phyloP scores from a whole-genome alignment of 2,329 filamentous ascomycete genomes.

The Pestalotiopsis sp. region DNA sequence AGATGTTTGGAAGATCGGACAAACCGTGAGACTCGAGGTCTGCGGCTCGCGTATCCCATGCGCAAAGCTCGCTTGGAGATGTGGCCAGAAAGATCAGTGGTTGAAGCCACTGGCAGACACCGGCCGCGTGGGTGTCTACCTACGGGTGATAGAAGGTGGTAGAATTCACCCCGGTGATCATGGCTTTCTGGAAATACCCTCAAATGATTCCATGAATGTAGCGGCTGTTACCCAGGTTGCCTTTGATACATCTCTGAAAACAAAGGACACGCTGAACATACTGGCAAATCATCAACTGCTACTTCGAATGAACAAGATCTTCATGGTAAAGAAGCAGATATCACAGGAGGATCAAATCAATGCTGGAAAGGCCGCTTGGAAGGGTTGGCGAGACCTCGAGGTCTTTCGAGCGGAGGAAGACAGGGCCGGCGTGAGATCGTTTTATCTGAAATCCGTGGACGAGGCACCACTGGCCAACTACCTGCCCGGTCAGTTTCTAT shows the following conservation, averaged over 20 bases:
- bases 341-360: constrained; percentile 21
- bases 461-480: constrained; percentile 23
- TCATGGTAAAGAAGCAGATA: constrained; percentile 18
- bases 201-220: constrained; percentile 19
- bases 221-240: constrained; percentile 23
- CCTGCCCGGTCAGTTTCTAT: constrained; percentile 27
- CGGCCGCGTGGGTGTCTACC: constrained; percentile 24
- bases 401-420: constrained; percentile 22
- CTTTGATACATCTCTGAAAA: constrained; percentile 26
- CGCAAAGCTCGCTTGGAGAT: constrained; percentile 27
- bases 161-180: constrained; percentile 24
- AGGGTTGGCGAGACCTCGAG: constrained; percentile 23
- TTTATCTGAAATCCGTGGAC: constrained; percentile 20
- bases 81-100: constrained; percentile 27
- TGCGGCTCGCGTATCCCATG: constrained; percentile 27
- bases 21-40: constrained; percentile 23
- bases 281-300: constrained; percentile 25
- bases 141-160: constrained; percentile 23
- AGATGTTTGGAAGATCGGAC: constrained; percentile 26
- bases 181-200: constrained; percentile 19
- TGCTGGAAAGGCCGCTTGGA: constrained; percentile 24
- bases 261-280: constrained; percentile 24
- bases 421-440: constrained; percentile 25
- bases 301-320: constrained; percentile 24
- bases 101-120: constrained; percentile 22